Evolutionary conservation across 306 rosid genomes (phyloP).

Genomic region (Fragaria ananassa): DNA sequence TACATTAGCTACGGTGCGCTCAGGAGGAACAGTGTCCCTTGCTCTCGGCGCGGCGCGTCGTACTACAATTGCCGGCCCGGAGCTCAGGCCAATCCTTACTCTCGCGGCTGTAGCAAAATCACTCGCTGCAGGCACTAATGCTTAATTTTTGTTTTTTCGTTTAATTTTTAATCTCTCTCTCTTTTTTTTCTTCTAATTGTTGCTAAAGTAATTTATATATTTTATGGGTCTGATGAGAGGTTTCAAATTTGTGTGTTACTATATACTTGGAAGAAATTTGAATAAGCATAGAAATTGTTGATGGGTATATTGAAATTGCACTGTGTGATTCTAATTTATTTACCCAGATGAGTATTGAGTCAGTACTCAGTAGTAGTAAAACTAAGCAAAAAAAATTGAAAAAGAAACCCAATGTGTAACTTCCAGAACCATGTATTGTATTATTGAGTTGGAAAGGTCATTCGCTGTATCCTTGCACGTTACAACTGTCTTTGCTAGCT

Average conservation of each 20-base stretch:
- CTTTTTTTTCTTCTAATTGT: not conserved
- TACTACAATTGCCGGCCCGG: constrained; percentile 91
- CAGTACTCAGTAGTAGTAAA: not conserved
- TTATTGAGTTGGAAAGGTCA: not conserved
- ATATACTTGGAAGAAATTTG: constrained; percentile 16
- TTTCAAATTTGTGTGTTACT: constrained; percentile 1
- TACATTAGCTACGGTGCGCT: constrained; percentile 97
- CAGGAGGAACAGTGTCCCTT: constrained; percentile 85
- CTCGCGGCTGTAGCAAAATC: constrained; percentile 77
- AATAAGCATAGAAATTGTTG: constrained; percentile 11
- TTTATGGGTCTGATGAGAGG: not conserved
- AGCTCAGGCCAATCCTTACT: constrained; percentile 88
- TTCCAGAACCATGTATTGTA: not conserved
- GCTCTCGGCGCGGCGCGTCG: constrained; percentile 91
- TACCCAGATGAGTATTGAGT: not conserved
- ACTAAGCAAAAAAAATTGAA: not conserved
- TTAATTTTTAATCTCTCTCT: not conserved
- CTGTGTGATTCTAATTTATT: no score
- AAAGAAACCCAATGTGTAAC: not conserved
- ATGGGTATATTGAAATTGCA: not conserved
- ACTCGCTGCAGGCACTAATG: constrained; percentile 78
- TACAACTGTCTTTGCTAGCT: constrained; percentile 10
- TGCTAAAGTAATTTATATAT: not conserved
- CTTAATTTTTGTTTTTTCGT: not conserved
- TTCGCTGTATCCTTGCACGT: not conserved